phyloP scores from a whole-genome alignment of 768 basidiomycete genomes.

The Trametes punicea region DNA sequence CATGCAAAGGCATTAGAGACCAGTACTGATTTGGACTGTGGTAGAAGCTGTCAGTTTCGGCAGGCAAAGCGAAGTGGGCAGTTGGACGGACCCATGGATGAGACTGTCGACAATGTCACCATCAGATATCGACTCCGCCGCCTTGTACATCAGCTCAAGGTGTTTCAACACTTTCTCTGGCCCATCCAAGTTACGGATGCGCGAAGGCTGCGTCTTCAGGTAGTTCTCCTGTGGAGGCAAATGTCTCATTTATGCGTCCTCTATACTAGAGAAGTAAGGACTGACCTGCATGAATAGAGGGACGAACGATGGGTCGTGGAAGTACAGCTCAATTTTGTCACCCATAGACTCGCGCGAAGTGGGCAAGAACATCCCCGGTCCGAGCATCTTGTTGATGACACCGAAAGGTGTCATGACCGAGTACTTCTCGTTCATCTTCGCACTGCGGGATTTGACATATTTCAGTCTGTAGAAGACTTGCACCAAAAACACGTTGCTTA shows the following conservation, averaged over 20 bases:
- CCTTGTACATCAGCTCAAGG: constrained; percentile 78
- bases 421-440: constrained; percentile 91
- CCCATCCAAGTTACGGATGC: constrained; percentile 53
- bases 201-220: constrained; percentile 74
- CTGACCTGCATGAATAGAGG: constrained; percentile 93
- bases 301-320: constrained; percentile 92
- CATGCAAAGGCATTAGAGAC: constrained; percentile 92
- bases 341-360: constrained; percentile 78
- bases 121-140: constrained; percentile 91
- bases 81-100: constrained; percentile 75
- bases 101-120: constrained; percentile 90
- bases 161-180: constrained; percentile 66
- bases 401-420: constrained; percentile 89
- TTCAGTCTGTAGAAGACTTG: not conserved
- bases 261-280: not conserved
- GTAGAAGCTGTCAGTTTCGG: not conserved
- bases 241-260: not conserved
- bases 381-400: constrained; percentile 83
- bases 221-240: constrained; percentile 80
- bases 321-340: constrained; percentile 95
- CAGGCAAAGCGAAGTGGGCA: not conserved
- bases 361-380: constrained; percentile 85
- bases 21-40: constrained; percentile 92
- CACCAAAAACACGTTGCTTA: constrained; percentile 39
- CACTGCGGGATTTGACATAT: constrained; percentile 38